Evolutionary conservation across 805 yeast genomes (phyloP), one percentile per base, ranked within the genome.

Genomic region (Trichomonascus vanleenenianus): DNA sequence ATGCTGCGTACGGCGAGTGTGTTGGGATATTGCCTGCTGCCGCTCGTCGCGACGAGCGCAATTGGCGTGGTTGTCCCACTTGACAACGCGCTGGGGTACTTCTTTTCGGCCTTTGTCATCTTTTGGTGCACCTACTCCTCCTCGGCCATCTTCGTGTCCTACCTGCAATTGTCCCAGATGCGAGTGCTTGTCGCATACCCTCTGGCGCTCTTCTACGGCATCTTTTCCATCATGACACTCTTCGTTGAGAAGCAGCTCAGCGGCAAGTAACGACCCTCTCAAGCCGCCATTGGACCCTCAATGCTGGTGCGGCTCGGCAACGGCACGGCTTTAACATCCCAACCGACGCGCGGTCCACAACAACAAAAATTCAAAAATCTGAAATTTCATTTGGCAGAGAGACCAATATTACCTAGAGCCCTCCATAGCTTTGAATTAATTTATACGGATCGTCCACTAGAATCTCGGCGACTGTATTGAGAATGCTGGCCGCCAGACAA

Each of bases 161-260:
- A 86, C 22, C 71, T 93, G 58, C 85, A 80, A 58, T 71, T 93
- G 48, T 79, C 81, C 43, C 85, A 88, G 55, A 95, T 91, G 51
- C 79, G 98, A 58, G 81, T 84, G 3, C 75, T 93, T 51, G 83
- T 93, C 48, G 98, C 97, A 1, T 93, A 93, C 60, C 98, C 98
- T 1, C 71, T 93, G 57, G 81, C 84, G 11, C 78, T 93, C 68
- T 91, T 91, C 62, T 93, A 93, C 71, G 79, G 89, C 47, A 89
- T 91, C 2, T 93, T 93, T 72, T 96, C 97, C 30, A 73, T 93
- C 54, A 88, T 93, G 95, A 94, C 96, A 1, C 83, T 93, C 30
- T 93, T 93, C 61, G 89, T 76, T 10, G 71, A 65, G 40, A 58
- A 56, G 38, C 51, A 22, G 27, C 27, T 22, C 27, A 22, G 27